Base-by-base conservation (phyloP, 345 rosid genomes). In the Turnera subulata region DNA sequence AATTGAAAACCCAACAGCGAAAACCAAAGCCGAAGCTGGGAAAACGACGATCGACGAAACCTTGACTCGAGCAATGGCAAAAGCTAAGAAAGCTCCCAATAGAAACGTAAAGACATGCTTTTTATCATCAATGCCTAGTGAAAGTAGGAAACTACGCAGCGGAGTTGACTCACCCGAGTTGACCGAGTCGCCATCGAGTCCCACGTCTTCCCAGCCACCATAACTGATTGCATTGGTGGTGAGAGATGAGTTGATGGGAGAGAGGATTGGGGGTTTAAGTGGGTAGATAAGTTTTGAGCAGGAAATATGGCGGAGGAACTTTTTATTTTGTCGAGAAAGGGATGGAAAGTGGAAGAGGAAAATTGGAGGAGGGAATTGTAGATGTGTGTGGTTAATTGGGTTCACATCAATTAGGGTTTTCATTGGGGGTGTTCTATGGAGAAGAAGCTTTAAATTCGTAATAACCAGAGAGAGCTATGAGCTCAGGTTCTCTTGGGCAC, bases 131-230 rank as follows among this genome's bases (percentile, higher is more conserved):
- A 80, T 63, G 49, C 86, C 84, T 0, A 68, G 21, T 19, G 84
- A 80, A 60, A 67, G 73, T 43, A 80, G 59, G 50, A 82, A 79
- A 52, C 72, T 49, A 59, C 71, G 80, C 59, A 80, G 43, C 54
- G 25, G 78, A 53, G 59, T 56, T 23, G 80, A 69, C 76, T 79
- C 84, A 55, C 75, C 83, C 2, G 72, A 65, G 63, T 43, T 22
- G 39, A 23, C 39, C 29, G 69, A 40, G 57, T 65, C 78, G 23
- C 65, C 73, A 39, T 23, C 65, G 53, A 60, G 71, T 26, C 54
- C 65, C 46, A 62, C 18, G 44, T 78, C 83, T 35, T 77, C 83
- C 92, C 92, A 85, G 2, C 92, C 92, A 29, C 83, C 80, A 39
- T 55, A 85, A 71, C 29, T 50, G 44, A 52, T 39, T 2, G 68